phyloP scores from a whole-genome alignment of 2,329 filamentous ascomycete species.

The Lecanoromycetidae sp. region DNA sequence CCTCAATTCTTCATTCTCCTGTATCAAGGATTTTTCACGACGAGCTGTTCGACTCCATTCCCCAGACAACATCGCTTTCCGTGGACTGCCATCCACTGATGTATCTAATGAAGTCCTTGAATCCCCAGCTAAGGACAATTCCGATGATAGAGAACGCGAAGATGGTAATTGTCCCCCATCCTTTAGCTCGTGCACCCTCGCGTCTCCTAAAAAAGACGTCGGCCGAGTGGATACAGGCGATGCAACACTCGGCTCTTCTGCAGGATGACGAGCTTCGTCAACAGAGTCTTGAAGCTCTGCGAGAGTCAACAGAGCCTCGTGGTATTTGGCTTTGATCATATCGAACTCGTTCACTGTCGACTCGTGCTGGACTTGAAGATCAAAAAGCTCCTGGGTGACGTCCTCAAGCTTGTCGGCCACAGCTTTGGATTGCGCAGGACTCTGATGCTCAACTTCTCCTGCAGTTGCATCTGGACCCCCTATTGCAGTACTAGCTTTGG shows the following conservation, averaged over 20 bases:
- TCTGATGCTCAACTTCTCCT: slow-evolving; percentile 45
- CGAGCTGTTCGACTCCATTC: slow-evolving; percentile 19
- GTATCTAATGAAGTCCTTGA: slow-evolving; percentile 54
- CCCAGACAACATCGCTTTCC: slow-evolving; percentile 17
- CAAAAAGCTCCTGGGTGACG: slow-evolving; percentile 82
- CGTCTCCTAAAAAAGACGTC: slow-evolving; percentile 73
- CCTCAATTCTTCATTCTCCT: slow-evolving; percentile 61
- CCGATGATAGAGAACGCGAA: slow-evolving; percentile 84
- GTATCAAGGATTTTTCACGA: slow-evolving; percentile 37
- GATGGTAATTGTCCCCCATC: slow-evolving; percentile 57
- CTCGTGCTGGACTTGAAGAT: slow-evolving; percentile 84
- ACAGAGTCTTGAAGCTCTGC: slow-evolving; percentile 71
- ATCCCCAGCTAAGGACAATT: slow-evolving; percentile 78
- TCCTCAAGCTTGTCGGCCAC: slow-evolving; percentile 87
- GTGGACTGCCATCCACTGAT: slow-evolving; percentile 44
- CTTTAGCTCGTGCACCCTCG: slow-evolving; percentile 58
- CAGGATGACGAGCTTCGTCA: slow-evolving; percentile 62
- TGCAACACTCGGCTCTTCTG: slow-evolving; percentile 31
- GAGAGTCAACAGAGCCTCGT: slow-evolving; percentile 70
- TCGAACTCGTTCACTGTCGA: slow-evolving; percentile 69
- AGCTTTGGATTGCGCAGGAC: slow-evolving; percentile 64
- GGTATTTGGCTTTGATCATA: slow-evolving; percentile 74
- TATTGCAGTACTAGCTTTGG: not conserved
- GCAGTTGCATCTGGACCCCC: slow-evolving; percentile 17
- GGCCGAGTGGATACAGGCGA: slow-evolving; percentile 41